A percentile compares a stretch with the other conserved stretches of the same genome.
phyloP scores from a whole-genome alignment of 179 eudicot species.

The Silene noctiflora region DNA sequence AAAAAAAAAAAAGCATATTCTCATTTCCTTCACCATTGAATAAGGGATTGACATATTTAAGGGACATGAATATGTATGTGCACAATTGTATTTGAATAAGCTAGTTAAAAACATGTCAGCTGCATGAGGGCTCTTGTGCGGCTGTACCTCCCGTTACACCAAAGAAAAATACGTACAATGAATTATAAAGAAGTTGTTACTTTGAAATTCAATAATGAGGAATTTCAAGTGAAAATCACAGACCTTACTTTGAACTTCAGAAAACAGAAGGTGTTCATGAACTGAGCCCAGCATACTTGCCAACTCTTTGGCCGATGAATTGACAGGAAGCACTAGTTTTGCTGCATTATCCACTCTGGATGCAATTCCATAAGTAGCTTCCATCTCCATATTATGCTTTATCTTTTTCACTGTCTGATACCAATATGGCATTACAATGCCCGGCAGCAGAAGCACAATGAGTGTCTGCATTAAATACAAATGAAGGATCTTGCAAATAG shows the following conservation, averaged over 20 bases:
- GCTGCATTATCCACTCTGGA: slow-evolving; percentile 34
- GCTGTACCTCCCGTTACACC: too few species aligned
- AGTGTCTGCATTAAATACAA: slow-evolving; percentile 35
- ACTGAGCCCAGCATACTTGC: slow-evolving; percentile 36
- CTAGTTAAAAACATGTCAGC: too few species aligned
- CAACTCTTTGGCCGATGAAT: slow-evolving; percentile 35
- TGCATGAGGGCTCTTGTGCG: too few species aligned
- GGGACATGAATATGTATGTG: neutral
- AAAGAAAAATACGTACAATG: too few species aligned
- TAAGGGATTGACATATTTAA: neutral
- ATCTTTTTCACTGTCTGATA: slow-evolving; percentile 28
- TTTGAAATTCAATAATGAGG: neutral
- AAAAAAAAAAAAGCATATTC: neutral
- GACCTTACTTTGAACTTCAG: slow-evolving; percentile 33
- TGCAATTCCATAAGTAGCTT: slow-evolving; percentile 22
- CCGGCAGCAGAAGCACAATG: slow-evolving; percentile 34
- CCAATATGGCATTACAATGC: slow-evolving; percentile 44
- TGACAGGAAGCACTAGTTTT: slow-evolving; percentile 29
- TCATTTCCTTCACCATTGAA: slow-evolving; percentile 1
- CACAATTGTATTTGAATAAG: too few species aligned
- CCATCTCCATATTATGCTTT: slow-evolving; percentile 31
- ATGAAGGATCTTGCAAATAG: neutral
- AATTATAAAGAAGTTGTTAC: neutral
- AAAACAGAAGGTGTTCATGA: slow-evolving; percentile 25
- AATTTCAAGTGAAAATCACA: slow-evolving; percentile 12